Evolutionary conservation across 352 stramenopile species (phyloP).

Genomic region (Phytophthora aleatoria): DNA sequence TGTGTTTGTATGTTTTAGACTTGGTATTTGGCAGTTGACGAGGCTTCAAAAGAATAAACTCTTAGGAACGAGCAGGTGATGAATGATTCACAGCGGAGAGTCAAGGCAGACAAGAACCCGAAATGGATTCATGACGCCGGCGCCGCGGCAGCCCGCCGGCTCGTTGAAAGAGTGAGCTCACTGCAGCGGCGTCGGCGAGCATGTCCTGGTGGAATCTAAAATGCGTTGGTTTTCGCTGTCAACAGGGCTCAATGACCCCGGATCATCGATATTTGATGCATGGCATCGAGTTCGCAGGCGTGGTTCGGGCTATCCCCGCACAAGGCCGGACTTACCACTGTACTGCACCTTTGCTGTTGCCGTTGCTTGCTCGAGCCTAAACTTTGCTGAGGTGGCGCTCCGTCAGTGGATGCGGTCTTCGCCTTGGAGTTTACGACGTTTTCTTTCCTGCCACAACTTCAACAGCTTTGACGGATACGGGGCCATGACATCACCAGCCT

Average conservation of each 20-base stretch:
- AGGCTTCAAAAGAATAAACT: slow-evolving; percentile 1
- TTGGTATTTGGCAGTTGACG: slow-evolving; percentile 12
- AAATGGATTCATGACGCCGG: slow-evolving; percentile 39
- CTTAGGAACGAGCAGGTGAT: slow-evolving; percentile 1
- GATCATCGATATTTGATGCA: neutral
- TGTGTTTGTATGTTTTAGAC: slow-evolving; percentile 23
- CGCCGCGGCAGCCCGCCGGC: slow-evolving; percentile 1
- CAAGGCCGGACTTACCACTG: slow-evolving; percentile 20
- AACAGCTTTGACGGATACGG: neutral
- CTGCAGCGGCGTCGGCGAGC: neutral
- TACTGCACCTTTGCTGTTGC: slow-evolving; percentile 17
- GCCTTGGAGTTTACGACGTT: neutral
- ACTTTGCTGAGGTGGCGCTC: slow-evolving; percentile 18
- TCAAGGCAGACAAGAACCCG: slow-evolving; percentile 17
- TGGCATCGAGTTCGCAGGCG: neutral
- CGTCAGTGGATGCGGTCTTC: slow-evolving; percentile 2
- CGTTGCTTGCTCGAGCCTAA: slow-evolving; percentile 19
- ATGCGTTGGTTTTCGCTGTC: neutral
- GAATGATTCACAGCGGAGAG: slow-evolving; percentile 2
- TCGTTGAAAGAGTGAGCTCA: neutral
- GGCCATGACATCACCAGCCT: slow-evolving; percentile 10
- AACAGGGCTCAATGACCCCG: too few species aligned
- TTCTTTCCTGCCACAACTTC: too few species aligned
- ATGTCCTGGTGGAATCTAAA: neutral
- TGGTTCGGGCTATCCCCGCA: slow-evolving; percentile 1